A percentile compares a stretch with the other conserved stretches of the same genome.
Evolutionary conservation across 2,329 filamentous ascomycete genomes (phyloP).

Genomic region (Thyridium curvatum): DNA sequence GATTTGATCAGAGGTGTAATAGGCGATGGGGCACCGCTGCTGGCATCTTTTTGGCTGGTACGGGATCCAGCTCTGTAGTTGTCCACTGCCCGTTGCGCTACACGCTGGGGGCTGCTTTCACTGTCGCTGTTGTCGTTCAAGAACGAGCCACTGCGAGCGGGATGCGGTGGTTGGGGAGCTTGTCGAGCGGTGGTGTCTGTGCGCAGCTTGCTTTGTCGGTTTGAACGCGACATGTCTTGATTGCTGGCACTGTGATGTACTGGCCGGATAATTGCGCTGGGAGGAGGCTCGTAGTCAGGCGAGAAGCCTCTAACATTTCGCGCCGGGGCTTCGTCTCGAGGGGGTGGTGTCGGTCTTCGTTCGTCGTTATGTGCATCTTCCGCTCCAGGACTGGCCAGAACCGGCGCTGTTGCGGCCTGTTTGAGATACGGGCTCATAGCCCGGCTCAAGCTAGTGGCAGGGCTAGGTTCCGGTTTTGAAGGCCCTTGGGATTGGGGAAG

Average conservation of each 20-base stretch:
- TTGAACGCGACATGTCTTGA: slow-evolving; percentile 12
- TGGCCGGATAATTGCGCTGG: slow-evolving; percentile 64
- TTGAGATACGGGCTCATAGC: slow-evolving; percentile 81
- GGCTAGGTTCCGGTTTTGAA: slow-evolving; percentile 43
- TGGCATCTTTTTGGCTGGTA: slow-evolving; percentile 2
- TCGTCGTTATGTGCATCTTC: slow-evolving; percentile 15
- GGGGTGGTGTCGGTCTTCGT: too few relatives aligned
- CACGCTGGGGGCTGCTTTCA: slow-evolving; percentile 28
- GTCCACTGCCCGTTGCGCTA: slow-evolving; percentile 7
- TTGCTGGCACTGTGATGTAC: slow-evolving; percentile 42
- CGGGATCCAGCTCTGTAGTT: background rate
- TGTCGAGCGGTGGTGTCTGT: slow-evolving; percentile 28
- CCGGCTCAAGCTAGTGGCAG: slow-evolving; percentile 74
- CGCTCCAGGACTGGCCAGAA: too few relatives aligned
- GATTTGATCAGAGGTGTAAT: background rate
- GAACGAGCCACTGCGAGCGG: slow-evolving; percentile 39
- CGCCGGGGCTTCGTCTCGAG: slow-evolving; percentile 10
- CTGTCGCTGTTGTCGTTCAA: slow-evolving; percentile 46
- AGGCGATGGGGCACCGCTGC: slow-evolving; percentile 1
- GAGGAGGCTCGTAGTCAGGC: slow-evolving; percentile 67
- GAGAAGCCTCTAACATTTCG: slow-evolving; percentile 57
- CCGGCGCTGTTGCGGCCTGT: too few relatives aligned
- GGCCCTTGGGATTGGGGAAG: slow-evolving; percentile 21
- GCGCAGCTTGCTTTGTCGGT: slow-evolving; percentile 9
- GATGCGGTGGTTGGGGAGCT: slow-evolving; percentile 21